Conservation (phyloP, 306 rosid genomes). For the Cicer yamashitae region DNA sequence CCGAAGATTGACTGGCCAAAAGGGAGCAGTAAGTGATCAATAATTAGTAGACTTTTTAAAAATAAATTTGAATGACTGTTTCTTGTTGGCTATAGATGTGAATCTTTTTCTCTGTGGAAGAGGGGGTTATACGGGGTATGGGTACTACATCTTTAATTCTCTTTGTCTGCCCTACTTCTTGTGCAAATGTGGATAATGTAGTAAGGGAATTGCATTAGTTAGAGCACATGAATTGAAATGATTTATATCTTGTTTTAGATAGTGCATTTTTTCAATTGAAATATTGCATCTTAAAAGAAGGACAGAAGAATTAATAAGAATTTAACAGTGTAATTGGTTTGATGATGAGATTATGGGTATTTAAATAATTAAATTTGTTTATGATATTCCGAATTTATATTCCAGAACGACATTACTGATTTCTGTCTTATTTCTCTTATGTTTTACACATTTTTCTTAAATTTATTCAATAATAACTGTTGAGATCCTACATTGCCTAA, state of each 20-base stretch:
- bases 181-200: neutral
- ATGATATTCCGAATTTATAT: neutral
- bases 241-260: constrained; percentile 4
- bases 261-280: neutral
- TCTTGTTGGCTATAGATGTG: neutral
- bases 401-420: neutral
- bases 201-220: neutral
- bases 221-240: neutral
- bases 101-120: neutral
- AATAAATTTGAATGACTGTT: neutral
- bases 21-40: constrained; percentile 62
- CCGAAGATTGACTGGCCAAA: constrained; percentile 69
- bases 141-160: neutral
- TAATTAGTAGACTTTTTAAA: neutral
- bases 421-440: neutral
- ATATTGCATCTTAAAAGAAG: neutral
- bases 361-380: neutral
- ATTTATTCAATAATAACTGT: no score
- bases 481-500: no score
- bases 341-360: neutral
- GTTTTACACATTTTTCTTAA: neutral
- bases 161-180: neutral
- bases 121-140: neutral
- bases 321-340: neutral
- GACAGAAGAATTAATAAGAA: neutral